Base-by-base conservation (phyloP, 352 stramenopile genomes). In the Globisporangium canariense region DNA sequence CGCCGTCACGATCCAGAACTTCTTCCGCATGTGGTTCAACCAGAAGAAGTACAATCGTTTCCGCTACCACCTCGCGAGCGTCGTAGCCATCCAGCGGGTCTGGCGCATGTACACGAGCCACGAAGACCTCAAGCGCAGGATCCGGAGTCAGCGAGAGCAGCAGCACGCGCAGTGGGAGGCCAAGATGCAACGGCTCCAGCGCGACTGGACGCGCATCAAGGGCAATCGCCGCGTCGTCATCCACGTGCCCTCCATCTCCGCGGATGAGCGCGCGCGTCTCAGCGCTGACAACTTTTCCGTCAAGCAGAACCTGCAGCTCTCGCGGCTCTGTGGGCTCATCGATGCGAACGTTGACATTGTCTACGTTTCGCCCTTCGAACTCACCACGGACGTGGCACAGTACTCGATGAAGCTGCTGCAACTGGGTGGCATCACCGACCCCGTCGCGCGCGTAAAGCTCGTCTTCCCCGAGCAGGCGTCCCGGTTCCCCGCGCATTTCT, bases 381-480 rank as follows among this genome's bases (percentile, higher is more conserved):
- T 97, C 18, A 79, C 83, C 0, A 46, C 71, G 0, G 88, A 97
- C 46, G 73, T 96, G 45, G 69, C 75, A 14, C 82, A 90, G 61
- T 97, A 97, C 64, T 78, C 89, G 32, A 63, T 92, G 49, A 96
- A 96, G 54, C 69, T 97, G 18, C 66, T 97, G 53, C 78, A 96
- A 64, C 77, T 97, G 34, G 77, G 76, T 4, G 86, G 85, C 22
- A 74, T 94, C 30, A 45, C 54, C 4, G 77, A 94, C 36, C 77
- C 84, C 14, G 64, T 66, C 9, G 61, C 76, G 20, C 83, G 91
- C 38, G 78, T 97, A n/a, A 88, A 86, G 47, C 73, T 97, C 22
- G 65, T 97, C 11, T 78, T 87, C 38, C 91, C 91, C 0, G 90
- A 97, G 66, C 89, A 97, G 67, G 77, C 85, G 2, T 58, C 76